These are phyloP conservation scores for Torulaspora delbrueckii DNA, from an alignment of 805 yeast species.

Conservation along the genomic window DNA sequence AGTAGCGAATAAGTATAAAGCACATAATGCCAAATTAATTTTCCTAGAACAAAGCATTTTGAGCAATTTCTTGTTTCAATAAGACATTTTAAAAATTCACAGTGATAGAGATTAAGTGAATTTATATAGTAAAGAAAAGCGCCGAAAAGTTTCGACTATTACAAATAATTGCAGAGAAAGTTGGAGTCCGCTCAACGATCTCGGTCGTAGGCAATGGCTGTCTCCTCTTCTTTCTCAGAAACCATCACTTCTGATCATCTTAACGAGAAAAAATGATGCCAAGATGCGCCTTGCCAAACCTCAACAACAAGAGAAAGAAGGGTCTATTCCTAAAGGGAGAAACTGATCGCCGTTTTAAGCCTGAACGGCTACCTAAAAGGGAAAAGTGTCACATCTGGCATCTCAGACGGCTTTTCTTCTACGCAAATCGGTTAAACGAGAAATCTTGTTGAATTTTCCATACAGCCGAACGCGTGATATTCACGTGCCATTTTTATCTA, in stretches of 20 bases:
- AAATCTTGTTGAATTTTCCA: constrained; percentile 9
- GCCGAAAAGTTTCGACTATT: not conserved
- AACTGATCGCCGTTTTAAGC: not conserved
- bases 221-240: not conserved
- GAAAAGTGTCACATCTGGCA: not conserved
- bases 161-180: not conserved
- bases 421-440: not conserved
- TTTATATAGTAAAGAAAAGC: not conserved
- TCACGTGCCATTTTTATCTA: not conserved
- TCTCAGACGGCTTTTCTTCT: constrained; percentile 1
- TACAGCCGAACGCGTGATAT: not conserved
- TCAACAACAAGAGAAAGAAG: not conserved
- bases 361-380: not conserved
- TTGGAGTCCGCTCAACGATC: not conserved
- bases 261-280: constrained; percentile 4
- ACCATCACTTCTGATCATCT: not conserved
- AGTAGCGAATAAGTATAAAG: constrained; percentile 26
- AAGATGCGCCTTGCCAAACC: not conserved
- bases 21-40: constrained; percentile 7
- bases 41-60: constrained; percentile 3
- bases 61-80: not conserved
- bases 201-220: not conserved
- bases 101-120: not conserved
- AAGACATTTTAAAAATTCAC: too few species aligned
- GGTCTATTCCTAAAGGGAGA: not conserved